Evolutionary conservation across 176 grass and related monocot species (phyloP).

Genomic region (Eragrostis curvula): DNA sequence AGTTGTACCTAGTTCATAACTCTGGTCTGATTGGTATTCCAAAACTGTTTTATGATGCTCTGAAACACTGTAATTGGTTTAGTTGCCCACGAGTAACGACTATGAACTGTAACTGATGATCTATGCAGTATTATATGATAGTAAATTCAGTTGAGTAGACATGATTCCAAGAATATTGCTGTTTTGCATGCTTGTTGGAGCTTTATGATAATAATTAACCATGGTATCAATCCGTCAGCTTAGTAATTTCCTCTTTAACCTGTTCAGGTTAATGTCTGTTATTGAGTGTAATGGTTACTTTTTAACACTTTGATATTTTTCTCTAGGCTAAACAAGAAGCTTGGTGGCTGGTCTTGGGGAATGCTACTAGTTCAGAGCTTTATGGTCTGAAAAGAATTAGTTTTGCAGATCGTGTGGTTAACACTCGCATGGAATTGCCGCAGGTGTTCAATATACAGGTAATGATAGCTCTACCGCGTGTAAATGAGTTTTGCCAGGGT

Average conservation of each 20-base stretch:
- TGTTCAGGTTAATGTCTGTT: neutral
- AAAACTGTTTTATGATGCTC: neutral
- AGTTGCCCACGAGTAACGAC: neutral
- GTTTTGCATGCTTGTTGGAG: constrained; percentile 16
- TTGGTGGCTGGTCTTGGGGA: constrained; percentile 96
- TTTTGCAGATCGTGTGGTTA: constrained; percentile 65
- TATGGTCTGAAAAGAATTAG: constrained; percentile 96
- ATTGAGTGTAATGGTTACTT: constrained; percentile 12
- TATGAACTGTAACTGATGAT: neutral
- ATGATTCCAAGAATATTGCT: neutral
- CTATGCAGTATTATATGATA: neutral
- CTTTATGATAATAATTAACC: neutral
- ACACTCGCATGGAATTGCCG: constrained; percentile 86
- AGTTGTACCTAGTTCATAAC: constrained; percentile 4
- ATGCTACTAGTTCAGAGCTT: constrained; percentile 68
- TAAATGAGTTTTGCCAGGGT: constrained; percentile 3
- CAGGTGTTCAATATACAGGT: constrained; percentile 66
- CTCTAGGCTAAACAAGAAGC: constrained; percentile 95
- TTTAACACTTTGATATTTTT: constrained; percentile 28
- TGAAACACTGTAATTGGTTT: neutral
- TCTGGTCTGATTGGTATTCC: constrained; percentile 11
- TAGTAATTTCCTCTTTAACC: neutral
- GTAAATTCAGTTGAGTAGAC: neutral
- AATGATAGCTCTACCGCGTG: constrained; percentile 21
- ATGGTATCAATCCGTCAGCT: neutral